Conservation (phyloP, 2,329 filamentous ascomycete genomes). For the Cryphonectria parasitica region DNA sequence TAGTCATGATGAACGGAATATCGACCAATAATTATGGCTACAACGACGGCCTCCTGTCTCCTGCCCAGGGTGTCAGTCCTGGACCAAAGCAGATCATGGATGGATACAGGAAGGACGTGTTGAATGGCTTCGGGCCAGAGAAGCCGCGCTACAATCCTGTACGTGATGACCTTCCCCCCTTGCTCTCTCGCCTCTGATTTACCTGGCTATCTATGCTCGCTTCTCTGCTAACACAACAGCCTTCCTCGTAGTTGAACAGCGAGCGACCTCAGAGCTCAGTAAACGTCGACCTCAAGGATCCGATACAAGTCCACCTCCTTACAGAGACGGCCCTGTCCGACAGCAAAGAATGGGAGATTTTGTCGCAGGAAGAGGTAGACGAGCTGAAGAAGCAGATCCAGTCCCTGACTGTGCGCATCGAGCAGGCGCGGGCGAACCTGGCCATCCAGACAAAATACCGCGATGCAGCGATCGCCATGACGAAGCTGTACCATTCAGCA, state of each 20-base stretch:
- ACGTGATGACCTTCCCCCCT: constrained; percentile 37
- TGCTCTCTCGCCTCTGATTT: background rate
- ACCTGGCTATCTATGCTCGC: background rate
- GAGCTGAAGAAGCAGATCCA: constrained; percentile 85
- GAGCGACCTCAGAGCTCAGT: constrained; percentile 58
- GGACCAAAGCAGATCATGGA: constrained; percentile 58
- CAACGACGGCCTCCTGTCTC: constrained; percentile 38
- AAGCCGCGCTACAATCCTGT: constrained; percentile 62
- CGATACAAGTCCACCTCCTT: constrained; percentile 85
- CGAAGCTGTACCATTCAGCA: constrained; percentile 68
- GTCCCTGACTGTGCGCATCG: constrained; percentile 74
- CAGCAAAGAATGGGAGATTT: constrained; percentile 80
- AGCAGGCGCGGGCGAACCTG: constrained; percentile 80
- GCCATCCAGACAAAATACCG: constrained; percentile 91
- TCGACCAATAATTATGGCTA: constrained; percentile 29
- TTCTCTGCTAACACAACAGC: constrained; percentile 26
- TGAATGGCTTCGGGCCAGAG: constrained; percentile 58
- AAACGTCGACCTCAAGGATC: constrained; percentile 67
- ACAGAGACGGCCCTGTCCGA: constrained; percentile 93
- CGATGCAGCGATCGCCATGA: constrained; percentile 87
- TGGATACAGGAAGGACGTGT: constrained; percentile 60
- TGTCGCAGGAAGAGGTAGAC: constrained; percentile 92
- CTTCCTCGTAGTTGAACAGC: constrained; percentile 49
- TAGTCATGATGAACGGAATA: constrained; percentile 28
- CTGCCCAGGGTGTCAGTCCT: constrained; percentile 34